Evolutionary conservation across 1,284 basidiomycete genomes (phyloP).

Genomic region (Peniophora sp.): DNA sequence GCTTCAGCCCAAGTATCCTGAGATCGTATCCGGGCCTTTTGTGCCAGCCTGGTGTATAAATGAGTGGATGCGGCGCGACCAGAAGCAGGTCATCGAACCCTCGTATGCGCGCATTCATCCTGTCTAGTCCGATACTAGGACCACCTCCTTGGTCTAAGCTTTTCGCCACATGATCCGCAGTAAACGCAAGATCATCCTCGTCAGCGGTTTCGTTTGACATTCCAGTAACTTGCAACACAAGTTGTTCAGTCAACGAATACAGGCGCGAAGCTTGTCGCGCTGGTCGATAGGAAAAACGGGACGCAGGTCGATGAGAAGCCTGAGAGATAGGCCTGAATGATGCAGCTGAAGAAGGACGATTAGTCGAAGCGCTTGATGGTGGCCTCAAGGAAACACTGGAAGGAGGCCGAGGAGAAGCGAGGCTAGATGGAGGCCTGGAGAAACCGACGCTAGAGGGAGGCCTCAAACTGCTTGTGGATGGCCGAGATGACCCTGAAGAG

Average conservation of each 20-base stretch:
- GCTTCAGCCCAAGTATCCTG: conserved; percentile 52
- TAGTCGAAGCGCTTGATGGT: conserved; percentile 26
- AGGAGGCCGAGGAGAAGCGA: conserved; percentile 7
- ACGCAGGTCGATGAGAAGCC: conserved; percentile 34
- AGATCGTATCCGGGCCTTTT: conserved; percentile 65
- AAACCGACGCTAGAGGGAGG: conserved; percentile 11
- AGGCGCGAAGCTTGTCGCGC: conserved; percentile 40
- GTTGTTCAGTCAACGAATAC: conserved; percentile 41
- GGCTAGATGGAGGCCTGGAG: conserved; percentile 12
- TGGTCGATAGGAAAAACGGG: conserved; percentile 48
- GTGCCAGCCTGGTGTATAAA: conserved; percentile 33
- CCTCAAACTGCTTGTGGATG: too few relatives aligned
- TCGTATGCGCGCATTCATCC: conserved; percentile 47
- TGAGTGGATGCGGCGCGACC: conserved; percentile 5
- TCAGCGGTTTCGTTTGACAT: conserved; percentile 24
- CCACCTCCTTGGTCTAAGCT: conserved; percentile 41
- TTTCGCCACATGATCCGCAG: conserved; percentile 43
- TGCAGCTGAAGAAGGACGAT: conserved; percentile 23
- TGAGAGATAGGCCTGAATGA: conserved; percentile 25
- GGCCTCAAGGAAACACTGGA: conserved; percentile 20
- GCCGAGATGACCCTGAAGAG: too few relatives aligned
- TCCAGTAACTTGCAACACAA: conserved; percentile 47
- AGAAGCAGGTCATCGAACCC: conserved; percentile 32
- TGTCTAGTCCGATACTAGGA: conserved; percentile 44
- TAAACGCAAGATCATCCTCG: conserved; percentile 36